Evolutionary conservation across 352 stramenopile genomes (phyloP), one percentile per base, ranked within the genome.

Genomic region (Aphanomyces euteiches): DNA sequence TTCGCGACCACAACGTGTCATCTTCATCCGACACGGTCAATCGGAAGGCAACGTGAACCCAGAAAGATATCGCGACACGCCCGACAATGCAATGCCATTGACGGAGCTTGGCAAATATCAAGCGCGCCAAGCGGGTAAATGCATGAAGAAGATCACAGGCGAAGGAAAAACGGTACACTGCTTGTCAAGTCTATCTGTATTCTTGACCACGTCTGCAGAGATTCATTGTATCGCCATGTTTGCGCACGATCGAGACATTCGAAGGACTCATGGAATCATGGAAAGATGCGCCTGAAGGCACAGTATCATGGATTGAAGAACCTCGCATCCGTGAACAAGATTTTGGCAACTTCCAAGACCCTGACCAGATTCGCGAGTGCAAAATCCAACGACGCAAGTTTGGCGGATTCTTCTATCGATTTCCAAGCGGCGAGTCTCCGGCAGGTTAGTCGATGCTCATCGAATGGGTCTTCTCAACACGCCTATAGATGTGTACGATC

Each of bases 321-420:
- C 88, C 88, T 7, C 87, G 88, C 8, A 94, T 96, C 56, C 82
- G 87, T 12, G 89, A 96, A 57, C 89, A 96, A 69, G 87, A 96
- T 66, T 96, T 96, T 80, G 89, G 87, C 64, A 96, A 96, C 64
- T 96, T 95, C 73, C 88, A 96, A 57, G 84, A 95, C 5, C 85
- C 85, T 4, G 67, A 82, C 37, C 89, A 90, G 53, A 93, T 95
- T 70, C 82, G 84, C 15, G 82, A 95, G 58, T 92, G 82, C 77
- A 93, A 95, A 66, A 66, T 77, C 13, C 84, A 93, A 59, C 83
- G 85, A 4, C 81, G 80, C 34, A 82, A 79, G 40, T 96, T 93
- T 73, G 87, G 88, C 17, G 87, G 83, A 34, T 96, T 96, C 68
- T 96, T 96, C 75, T 96, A 94, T 72, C 73, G 89, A 1, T 96